Percentiles rank a stretch among this genome's conserved stretches.
phyloP scores from a whole-genome alignment of 257 asterid genomes.

The Fraxinus cuspidata region DNA sequence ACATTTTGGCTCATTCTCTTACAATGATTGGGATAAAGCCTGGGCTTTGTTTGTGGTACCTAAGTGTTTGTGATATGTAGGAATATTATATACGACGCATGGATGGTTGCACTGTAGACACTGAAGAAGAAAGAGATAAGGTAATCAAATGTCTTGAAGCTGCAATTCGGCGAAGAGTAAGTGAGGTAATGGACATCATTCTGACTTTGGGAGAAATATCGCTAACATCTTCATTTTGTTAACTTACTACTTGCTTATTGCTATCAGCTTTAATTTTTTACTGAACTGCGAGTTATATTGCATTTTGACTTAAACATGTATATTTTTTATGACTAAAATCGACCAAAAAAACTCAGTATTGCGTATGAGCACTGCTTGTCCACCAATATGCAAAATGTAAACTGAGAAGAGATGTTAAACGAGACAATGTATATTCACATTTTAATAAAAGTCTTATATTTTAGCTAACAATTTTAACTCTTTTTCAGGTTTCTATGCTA shows the following conservation, averaged over 20 bases:
- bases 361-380: background rate
- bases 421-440: background rate
- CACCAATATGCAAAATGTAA: background rate
- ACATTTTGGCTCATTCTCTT: too few species aligned
- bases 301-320: background rate
- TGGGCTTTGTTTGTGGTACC: constrained; percentile 5
- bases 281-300: background rate
- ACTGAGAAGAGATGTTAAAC: background rate
- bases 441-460: too few species aligned
- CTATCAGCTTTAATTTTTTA: background rate
- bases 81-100: constrained; percentile 84
- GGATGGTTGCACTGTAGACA: constrained; percentile 73
- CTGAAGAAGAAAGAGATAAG: constrained; percentile 74
- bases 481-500: background rate
- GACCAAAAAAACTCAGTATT: background rate
- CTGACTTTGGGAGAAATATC: background rate
- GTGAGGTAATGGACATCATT: constrained; percentile 61
- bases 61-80: constrained; percentile 35
- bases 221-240: background rate
- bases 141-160: constrained; percentile 94
- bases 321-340: background rate
- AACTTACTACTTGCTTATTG: background rate
- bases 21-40: too few species aligned
- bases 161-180: constrained; percentile 79
- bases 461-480: background rate